Base-by-base conservation (phyloP, 257 asterid species). In the Solanum dulcamara region DNA sequence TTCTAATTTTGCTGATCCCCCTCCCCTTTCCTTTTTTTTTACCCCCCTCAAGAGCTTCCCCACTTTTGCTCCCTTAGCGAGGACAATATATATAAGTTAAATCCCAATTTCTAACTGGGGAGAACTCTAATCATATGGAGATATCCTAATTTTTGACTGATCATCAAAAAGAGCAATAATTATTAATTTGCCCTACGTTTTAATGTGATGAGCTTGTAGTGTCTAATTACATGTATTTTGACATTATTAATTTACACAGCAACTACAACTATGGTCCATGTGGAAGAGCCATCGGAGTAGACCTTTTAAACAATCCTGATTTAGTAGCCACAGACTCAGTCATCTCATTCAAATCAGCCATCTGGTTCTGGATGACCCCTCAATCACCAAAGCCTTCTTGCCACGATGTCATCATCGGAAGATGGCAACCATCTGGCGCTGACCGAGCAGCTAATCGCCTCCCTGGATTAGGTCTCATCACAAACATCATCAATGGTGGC, bases 291-390 rank as follows among this genome's bases (percentile, higher is more conserved):
- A 83, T 89, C 1, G 86, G 87, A 7, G 85, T 0, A 0, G 75
- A 88, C 75, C 60, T 88, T 3, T 30, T 89, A 7, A 81, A 68
- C 32, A 83, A 89, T n/a, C 92, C 92, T 1, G 90, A 89, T 50
- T 37, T 83, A 20, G 90, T 86, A 0, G 88, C 89, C 7, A 88
- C 26, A 4, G 85, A 89, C 4, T 11, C 89, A 0, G 80, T 71
- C 26, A 80, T 87, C 60, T 84, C 91, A 14, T 89, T 89, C 84
- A 87, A 87, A 81, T 66, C 91, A 2, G 89, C 89, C 6, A 1
- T 89, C 1, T 89, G 92, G 92, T 88, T 89, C 28, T 89, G 92
- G 90, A 86, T 84, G 90, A 88, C 92, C 6, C 87, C 89, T 4
- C 92, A 89, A 53, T 28, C 81, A 17, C 84, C 85, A 38, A 89